A percentile compares a stretch with the other conserved stretches of the same genome.
Evolutionary conservation across 805 yeast genomes (phyloP).

Genomic region (Kazachstania psychrophila): DNA sequence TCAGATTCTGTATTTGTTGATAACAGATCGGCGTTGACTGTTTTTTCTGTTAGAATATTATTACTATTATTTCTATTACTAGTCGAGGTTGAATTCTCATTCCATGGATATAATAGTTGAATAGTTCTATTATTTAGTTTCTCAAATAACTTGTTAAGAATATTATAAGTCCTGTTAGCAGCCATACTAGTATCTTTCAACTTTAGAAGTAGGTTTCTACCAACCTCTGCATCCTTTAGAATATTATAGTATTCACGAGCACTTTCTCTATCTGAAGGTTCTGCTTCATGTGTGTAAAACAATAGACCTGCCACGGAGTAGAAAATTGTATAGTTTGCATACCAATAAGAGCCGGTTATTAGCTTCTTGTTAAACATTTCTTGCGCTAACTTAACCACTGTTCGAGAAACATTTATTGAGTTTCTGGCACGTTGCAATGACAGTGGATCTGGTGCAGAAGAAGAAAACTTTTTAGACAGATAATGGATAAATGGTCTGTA

Average conservation of each 20-base stretch:
- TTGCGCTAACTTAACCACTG: constrained; percentile 70
- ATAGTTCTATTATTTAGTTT: constrained; percentile 69
- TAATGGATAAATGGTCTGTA: constrained; percentile 84
- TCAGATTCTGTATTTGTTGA: too few species aligned
- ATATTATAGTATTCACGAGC: constrained; percentile 46
- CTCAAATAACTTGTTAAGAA: constrained; percentile 71
- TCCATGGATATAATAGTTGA: constrained; percentile 25
- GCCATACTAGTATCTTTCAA: constrained; percentile 69
- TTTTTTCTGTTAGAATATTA: too few species aligned
- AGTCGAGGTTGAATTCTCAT: too few species aligned
- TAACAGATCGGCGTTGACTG: too few species aligned
- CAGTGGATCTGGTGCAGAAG: constrained; percentile 17
- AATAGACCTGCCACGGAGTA: constrained; percentile 83
- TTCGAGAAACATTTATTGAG: constrained; percentile 75
- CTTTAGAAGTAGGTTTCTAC: constrained; percentile 60
- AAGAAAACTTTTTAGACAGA: constrained; percentile 43
- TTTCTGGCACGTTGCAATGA: constrained; percentile 71
- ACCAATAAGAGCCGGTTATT: constrained; percentile 86
- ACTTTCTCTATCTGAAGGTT: constrained; percentile 36
- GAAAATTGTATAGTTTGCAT: constrained; percentile 86
- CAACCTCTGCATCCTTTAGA: constrained; percentile 70
- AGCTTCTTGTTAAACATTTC: constrained; percentile 66
- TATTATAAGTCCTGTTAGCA: constrained; percentile 69
- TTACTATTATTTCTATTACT: too few species aligned
- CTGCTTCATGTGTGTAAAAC: constrained; percentile 60